Evolutionary conservation across 192 early-diverging fungal species (phyloP), one percentile per base, ranked within the genome.

Genomic region (Dissophora ornata): DNA sequence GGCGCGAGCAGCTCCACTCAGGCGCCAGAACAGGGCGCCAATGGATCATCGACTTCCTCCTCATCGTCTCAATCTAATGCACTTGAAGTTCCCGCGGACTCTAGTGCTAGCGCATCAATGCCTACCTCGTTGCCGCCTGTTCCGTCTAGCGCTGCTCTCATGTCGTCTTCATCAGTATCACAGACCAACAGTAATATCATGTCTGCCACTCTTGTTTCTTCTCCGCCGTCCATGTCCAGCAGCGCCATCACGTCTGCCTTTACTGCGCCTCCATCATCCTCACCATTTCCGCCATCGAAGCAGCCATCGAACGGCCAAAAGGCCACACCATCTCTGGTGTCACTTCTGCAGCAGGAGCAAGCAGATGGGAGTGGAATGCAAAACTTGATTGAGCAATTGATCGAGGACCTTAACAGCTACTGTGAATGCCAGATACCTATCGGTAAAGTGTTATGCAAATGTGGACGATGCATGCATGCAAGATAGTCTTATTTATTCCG

Each of bases 371-470:
- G 73, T 51, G 80, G 70, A 4, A 78, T 96, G 49, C 86, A 92
- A 34, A 91, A 92, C 55, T 83, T 95, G 7, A 90, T 96, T 56
- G 93, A 94, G 42, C 93, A 96, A 59, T 50, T 96, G 29, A 75
- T 92, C 44, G 94, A 95, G 63, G 93, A 95, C 77, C 71, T 95
- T n/a, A 94, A 96, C 51, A 82, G 85, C 52, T 93, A 95, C 60
- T 86, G 88, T 33, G 94, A 96, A 84, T 95, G 93, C 55, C 90
- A 94, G 62, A 94, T 96, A 34, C 84, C 91, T 26, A 93, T 95
- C 34, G 90, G 93, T 95, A 82, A 71, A 67, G 33, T 16, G 32
- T 19, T 15, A 28, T 44, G 24, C 25, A 1, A 41, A 15, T 16
- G 11, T 10, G 44, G 36, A 13, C n/a, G n/a, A n/a, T n/a, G n/a